Percentiles rank a stretch among this genome's conserved stretches.
phyloP scores from a whole-genome alignment of 495 filamentous ascomycete species.

The Hypoxylon subgilvum region DNA sequence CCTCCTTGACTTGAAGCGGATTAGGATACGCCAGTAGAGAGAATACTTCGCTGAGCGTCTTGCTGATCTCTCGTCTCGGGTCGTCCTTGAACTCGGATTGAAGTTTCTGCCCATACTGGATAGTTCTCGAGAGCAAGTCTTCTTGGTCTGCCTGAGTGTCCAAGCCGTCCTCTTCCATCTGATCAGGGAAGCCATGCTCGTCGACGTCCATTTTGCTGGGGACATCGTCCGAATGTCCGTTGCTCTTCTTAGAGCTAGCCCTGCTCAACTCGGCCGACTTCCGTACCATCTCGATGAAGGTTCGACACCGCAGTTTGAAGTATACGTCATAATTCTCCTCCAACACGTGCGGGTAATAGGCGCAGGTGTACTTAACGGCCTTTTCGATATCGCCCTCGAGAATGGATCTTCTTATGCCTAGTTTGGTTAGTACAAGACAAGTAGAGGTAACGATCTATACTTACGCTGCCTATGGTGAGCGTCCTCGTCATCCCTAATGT shows the following conservation, averaged over 20 bases:
- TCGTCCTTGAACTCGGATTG: constrained; percentile 77
- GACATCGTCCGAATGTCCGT: constrained; percentile 64
- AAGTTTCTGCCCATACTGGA: constrained; percentile 82
- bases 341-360: constrained; percentile 81
- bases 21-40: constrained; percentile 86
- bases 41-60: constrained; percentile 83
- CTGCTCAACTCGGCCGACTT: constrained; percentile 72
- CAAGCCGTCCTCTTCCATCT: constrained; percentile 63
- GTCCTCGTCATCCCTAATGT: constrained; percentile 84
- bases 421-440: constrained; percentile 24
- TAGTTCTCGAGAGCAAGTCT: constrained; percentile 62
- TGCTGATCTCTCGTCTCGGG: constrained; percentile 67
- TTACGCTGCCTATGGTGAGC: constrained; percentile 86
- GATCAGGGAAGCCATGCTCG: constrained; percentile 49
- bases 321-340: constrained; percentile 85
- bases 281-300: constrained; percentile 96
- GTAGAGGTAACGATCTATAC: constrained; percentile 30
- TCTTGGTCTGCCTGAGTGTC: constrained; percentile 34
- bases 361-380: constrained; percentile 79
- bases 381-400: constrained; percentile 92
- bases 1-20: constrained; percentile 72
- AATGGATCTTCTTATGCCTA: constrained; percentile 86
- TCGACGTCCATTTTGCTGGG: constrained; percentile 75
- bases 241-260: constrained; percentile 38
- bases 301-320: constrained; percentile 87